Percentiles rank a stretch among this genome's conserved stretches.
Evolutionary conservation across 768 basidiomycete genomes (phyloP).

Genomic region (Steccherinum ochraceum): DNA sequence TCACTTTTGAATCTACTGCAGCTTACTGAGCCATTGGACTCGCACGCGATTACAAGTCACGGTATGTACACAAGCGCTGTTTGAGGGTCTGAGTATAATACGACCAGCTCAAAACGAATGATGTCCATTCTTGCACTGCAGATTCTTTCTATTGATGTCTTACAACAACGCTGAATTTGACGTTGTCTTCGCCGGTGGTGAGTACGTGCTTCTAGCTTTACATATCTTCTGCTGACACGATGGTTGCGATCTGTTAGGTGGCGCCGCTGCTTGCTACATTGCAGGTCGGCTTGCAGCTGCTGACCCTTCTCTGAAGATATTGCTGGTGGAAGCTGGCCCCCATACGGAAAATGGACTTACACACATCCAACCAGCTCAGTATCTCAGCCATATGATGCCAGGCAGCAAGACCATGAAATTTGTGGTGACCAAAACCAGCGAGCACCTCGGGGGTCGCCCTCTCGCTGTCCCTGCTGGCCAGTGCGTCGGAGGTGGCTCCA

Average conservation of each 20-base stretch:
- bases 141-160: too few species aligned
- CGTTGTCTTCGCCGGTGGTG: slow-evolving; percentile 22
- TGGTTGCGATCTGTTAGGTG: slow-evolving; percentile 31
- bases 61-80: too few species aligned
- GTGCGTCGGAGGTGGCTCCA: slow-evolving; percentile 57
- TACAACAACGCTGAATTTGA: slow-evolving; percentile 2
- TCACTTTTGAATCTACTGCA: too few species aligned
- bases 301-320: slow-evolving; percentile 48
- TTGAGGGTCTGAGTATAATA: too few species aligned
- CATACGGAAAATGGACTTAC: slow-evolving; percentile 37
- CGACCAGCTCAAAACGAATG: too few species aligned
- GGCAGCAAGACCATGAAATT: slow-evolving; percentile 37
- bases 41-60: too few species aligned
- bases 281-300: slow-evolving; percentile 50
- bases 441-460: slow-evolving; percentile 38
- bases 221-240: background rate
- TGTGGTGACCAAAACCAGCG: slow-evolving; percentile 32
- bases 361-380: slow-evolving; percentile 52
- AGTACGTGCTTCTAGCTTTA: background rate
- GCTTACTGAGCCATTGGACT: too few species aligned
- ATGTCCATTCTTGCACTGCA: too few species aligned
- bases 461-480: slow-evolving; percentile 39
- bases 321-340: slow-evolving; percentile 55
- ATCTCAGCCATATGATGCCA: slow-evolving; percentile 33
- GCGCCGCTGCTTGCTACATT: slow-evolving; percentile 49